These are phyloP conservation scores for Vigna nakashimae DNA, from an alignment of 306 rosid genomes.

Conservation along the genomic window DNA sequence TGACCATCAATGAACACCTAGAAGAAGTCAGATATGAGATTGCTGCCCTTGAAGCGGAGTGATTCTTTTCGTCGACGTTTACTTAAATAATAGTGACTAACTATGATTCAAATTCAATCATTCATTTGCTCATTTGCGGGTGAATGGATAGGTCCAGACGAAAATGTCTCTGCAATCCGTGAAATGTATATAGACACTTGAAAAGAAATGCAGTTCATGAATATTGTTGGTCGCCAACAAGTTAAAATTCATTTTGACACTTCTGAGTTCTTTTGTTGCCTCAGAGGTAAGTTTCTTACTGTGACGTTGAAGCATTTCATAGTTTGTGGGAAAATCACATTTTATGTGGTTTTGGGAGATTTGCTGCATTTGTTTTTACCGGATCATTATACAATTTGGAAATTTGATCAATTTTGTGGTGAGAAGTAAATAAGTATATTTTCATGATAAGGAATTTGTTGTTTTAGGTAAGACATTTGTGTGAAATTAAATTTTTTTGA, in stretches of 20 bases:
- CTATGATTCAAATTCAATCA: constrained; percentile 29
- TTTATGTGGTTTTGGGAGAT: too few species aligned
- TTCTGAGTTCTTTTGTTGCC: background rate
- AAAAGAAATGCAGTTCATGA: constrained; percentile 31
- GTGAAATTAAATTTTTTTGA: too few species aligned
- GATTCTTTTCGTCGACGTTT: constrained; percentile 27
- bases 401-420: too few species aligned
- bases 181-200: constrained; percentile 46
- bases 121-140: constrained; percentile 6
- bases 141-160: constrained; percentile 25
- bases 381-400: too few species aligned
- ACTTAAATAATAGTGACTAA: background rate
- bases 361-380: too few species aligned
- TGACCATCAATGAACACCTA: constrained; percentile 79
- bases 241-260: background rate
- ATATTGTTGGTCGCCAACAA: constrained; percentile 19
- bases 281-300: background rate
- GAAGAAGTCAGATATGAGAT: constrained; percentile 97
- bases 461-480: too few species aligned
- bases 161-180: constrained; percentile 19
- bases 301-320: background rate
- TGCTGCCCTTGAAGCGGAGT: constrained; percentile 78
- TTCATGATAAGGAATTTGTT: too few species aligned
- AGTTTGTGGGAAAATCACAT: background rate
- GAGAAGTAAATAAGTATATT: too few species aligned